Evolutionary conservation across 2,329 filamentous ascomycete species (phyloP).

Genomic region (Triangularia setosa): DNA sequence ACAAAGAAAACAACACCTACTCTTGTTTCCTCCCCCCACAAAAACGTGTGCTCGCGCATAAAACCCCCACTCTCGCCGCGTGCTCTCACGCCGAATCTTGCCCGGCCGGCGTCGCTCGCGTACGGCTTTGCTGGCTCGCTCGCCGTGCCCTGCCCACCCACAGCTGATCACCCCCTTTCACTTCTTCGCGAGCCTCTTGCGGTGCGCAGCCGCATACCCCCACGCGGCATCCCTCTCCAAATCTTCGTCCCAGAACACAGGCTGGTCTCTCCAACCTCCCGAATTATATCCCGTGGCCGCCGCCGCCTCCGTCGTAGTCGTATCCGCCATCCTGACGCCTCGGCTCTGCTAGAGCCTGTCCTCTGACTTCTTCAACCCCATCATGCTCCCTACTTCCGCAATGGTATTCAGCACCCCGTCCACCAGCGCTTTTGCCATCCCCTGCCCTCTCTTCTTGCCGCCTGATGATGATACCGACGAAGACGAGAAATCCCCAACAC

Average conservation of each 20-base stretch:
- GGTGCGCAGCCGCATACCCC: not conserved
- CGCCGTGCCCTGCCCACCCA: not conserved
- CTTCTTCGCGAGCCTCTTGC: not conserved
- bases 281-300: no score
- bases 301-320: no score
- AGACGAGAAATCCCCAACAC: slow-evolving; percentile 34
- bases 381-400: slow-evolving; percentile 40
- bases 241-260: not conserved
- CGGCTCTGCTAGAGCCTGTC: slow-evolving; percentile 22
- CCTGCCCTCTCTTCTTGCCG: slow-evolving; percentile 51
- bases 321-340: no score
- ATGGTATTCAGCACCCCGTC: slow-evolving; percentile 54
- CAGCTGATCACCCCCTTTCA: no score
- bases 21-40: not conserved
- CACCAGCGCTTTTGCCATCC: slow-evolving; percentile 63
- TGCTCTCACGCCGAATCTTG: not conserved
- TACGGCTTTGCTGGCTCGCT: not conserved
- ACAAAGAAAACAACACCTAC: not conserved
- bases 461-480: slow-evolving; percentile 40
- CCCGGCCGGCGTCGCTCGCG: not conserved
- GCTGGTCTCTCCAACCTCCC: no score
- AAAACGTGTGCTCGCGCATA: not conserved
- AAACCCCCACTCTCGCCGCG: not conserved
- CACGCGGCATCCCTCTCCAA: not conserved
- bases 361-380: slow-evolving; percentile 39